These are phyloP conservation scores for Wickerhamomyces bovis DNA, from an alignment of 805 yeast species.

Conservation along the genomic window DNA sequence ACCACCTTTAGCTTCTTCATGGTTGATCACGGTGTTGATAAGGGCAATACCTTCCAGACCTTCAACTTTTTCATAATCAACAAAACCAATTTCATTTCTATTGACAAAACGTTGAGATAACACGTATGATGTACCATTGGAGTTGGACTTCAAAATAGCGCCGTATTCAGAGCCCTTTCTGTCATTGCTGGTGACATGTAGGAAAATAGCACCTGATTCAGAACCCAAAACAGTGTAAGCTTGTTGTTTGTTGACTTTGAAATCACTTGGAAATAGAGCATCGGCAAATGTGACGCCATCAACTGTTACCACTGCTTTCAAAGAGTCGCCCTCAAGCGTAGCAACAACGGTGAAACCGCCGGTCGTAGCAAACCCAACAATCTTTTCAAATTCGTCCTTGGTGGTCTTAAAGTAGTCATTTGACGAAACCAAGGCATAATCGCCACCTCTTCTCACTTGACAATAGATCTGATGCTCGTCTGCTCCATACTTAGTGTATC, in stretches of 20 bases:
- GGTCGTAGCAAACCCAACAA: constrained; percentile 70
- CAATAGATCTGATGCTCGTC: constrained; percentile 58
- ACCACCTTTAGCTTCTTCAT: constrained; percentile 37
- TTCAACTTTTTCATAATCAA: constrained; percentile 80
- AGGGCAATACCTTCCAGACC: constrained; percentile 82
- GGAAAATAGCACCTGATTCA: constrained; percentile 61
- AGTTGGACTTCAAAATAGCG: constrained; percentile 77
- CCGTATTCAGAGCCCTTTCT: constrained; percentile 59
- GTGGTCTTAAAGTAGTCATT: constrained; percentile 21
- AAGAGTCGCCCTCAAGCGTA: constrained; percentile 39
- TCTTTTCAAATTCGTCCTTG: constrained; percentile 42
- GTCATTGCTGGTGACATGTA: constrained; percentile 71
- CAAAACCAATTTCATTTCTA: constrained; percentile 66
- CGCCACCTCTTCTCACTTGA: constrained; percentile 33
- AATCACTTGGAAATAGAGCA: constrained; percentile 68
- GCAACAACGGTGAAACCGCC: constrained; percentile 74
- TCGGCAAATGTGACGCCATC: constrained; percentile 78
- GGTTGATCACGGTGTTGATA: constrained; percentile 61
- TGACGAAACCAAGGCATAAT: constrained; percentile 25
- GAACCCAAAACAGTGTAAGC: constrained; percentile 82
- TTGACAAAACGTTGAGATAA: constrained; percentile 68
- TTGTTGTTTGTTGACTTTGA: constrained; percentile 53
- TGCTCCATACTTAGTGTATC: constrained; percentile 33
- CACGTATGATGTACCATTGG: constrained; percentile 85
- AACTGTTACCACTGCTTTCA: constrained; percentile 67